Evolutionary conservation across 192 early-diverging fungal species (phyloP).

Genomic region (Pilobolus umbonatus): DNA sequence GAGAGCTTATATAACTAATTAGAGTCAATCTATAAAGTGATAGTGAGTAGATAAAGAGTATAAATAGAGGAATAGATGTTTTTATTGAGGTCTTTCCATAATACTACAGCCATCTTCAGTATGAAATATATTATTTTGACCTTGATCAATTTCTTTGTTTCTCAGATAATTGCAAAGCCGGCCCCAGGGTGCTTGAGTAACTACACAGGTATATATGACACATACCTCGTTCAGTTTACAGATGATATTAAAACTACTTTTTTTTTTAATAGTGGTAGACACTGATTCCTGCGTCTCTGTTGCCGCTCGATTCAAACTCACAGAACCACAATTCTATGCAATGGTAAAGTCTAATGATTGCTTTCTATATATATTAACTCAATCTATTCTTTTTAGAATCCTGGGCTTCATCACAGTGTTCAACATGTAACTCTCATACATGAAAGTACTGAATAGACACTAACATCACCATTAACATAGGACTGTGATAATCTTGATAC

Average conservation of each 20-base stretch:
- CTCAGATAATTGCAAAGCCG: constrained; percentile 4
- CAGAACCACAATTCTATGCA: constrained; percentile 7
- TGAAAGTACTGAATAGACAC: background rate
- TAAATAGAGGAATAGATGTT: no score
- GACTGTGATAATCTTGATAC: constrained; percentile 12
- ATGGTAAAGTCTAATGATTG: background rate
- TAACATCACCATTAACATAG: background rate
- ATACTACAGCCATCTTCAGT: no score
- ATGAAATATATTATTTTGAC: background rate
- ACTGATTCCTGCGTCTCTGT: constrained; percentile 6
- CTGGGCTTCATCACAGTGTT: constrained; percentile 10
- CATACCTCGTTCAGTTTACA: background rate
- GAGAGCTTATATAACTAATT: no score
- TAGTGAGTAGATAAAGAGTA: no score
- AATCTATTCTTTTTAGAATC: constrained; percentile 7
- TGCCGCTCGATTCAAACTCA: constrained; percentile 5
- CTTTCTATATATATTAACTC: background rate
- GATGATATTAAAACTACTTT: background rate
- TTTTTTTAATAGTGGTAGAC: background rate
- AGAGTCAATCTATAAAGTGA: no score
- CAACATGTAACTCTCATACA: constrained; percentile 1
- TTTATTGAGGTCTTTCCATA: no score
- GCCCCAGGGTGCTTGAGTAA: constrained; percentile 6
- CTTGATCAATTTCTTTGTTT: background rate
- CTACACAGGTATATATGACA: background rate